Percentiles rank a stretch among this genome's conserved stretches.
Conservation (phyloP, 176 grass and related monocot species). For the Oryza glaberrima region DNA sequence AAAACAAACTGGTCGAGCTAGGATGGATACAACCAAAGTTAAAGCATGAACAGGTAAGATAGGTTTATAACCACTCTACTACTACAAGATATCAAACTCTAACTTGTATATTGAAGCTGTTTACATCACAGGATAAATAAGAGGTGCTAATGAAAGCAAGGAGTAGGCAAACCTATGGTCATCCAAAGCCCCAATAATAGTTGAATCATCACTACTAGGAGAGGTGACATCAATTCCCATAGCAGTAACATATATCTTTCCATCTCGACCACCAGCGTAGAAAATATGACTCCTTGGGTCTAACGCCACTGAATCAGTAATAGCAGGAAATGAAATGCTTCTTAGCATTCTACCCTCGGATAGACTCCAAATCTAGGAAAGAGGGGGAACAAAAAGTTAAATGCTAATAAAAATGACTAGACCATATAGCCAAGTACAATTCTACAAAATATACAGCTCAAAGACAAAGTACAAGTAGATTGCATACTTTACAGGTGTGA, state of each 20-base stretch:
- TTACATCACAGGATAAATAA: slow-evolving; percentile 18
- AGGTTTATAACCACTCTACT: not conserved
- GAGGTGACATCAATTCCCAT: slow-evolving; percentile 69
- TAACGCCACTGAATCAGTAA: slow-evolving; percentile 59
- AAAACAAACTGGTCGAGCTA: not conserved
- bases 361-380: slow-evolving; percentile 80
- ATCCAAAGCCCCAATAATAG: slow-evolving; percentile 65
- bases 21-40: not conserved
- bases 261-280: slow-evolving; percentile 90
- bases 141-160: slow-evolving; percentile 23
- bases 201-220: slow-evolving; percentile 45
- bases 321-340: slow-evolving; percentile 67
- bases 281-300: slow-evolving; percentile 81
- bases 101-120: not conserved
- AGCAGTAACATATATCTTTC: slow-evolving; percentile 85
- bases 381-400: slow-evolving; percentile 9
- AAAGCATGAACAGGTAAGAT: not conserved
- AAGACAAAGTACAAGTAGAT: slow-evolving; percentile 15
- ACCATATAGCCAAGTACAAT: not conserved
- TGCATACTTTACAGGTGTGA: slow-evolving; percentile 81
- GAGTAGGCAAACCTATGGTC: slow-evolving; percentile 62
- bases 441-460: slow-evolving; percentile 11
- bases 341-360: slow-evolving; percentile 70
- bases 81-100: slow-evolving; percentile 3
- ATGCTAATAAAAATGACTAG: not conserved